Evolutionary conservation across 1,284 basidiomycete species (phyloP), one percentile per base, ranked within the genome.

Genomic region (Ganoderma meredithae): DNA sequence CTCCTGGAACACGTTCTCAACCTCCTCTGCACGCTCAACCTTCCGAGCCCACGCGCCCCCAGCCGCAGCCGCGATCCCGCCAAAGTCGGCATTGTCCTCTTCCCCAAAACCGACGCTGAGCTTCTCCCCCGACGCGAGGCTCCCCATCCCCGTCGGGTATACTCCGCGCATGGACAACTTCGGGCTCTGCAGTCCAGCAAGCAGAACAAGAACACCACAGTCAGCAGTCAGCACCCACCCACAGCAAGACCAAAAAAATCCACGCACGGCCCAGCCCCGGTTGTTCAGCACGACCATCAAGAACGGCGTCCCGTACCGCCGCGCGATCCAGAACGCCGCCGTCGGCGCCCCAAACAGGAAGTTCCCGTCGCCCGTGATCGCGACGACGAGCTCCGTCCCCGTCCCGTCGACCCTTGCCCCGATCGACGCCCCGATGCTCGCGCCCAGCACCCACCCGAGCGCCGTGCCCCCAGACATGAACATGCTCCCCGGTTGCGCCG

Each of bases 281-380:
- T 93, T 93, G 75, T 92, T 92, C 36, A 93, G 77, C 0, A 93
- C 81, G 69, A 93, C 81, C 0, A 90, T 92, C 31, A 93, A 77
- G 79, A 90, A 92, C 0, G 91, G 91, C 90, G 52, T 22, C 33
- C 53, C 10, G 74, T 92, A 91, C 63, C 83, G 83, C 68, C 85
- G 83, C 0, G 90, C 89, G 77, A 92, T 90, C 90, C 90, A 92
- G 75, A 84, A 92, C 0, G 84, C 85, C 1, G 89, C 85, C 44
- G 85, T 82, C 0, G 91, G 91, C 0, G 90, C 86, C 1, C 87
- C 84, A 74, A 92, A 93, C 73, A 92, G 74, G 74, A 83, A 93
- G 6, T 85, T 86, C 0, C 91, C 91, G 72, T 93, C 91, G 0
- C 90, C 91, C 1, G 91, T 87, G 31, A 93, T 79, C 0, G 81